These are phyloP conservation scores for Ogataea polymorpha DNA, from an alignment of 805 yeast species.

Conservation along the genomic window DNA sequence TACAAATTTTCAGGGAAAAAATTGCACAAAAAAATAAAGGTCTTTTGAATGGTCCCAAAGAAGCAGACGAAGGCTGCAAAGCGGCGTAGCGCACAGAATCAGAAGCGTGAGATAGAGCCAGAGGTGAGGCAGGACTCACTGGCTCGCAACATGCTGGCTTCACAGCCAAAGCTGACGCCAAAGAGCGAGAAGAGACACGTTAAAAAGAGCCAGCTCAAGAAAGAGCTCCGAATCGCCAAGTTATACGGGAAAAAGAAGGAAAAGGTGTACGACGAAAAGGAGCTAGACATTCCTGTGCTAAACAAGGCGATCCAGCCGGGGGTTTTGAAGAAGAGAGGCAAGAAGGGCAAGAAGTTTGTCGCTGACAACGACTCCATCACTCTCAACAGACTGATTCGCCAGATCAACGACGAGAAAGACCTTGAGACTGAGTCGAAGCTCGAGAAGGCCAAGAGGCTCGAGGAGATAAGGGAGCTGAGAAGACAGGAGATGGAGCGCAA, in stretches of 20 bases:
- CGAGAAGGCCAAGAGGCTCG: conserved; percentile 85
- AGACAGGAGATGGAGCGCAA: conserved; percentile 83
- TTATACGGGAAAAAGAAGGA: conserved; percentile 64
- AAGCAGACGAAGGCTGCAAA: conserved; percentile 57
- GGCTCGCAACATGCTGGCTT: conserved; percentile 65
- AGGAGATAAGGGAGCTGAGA: conserved; percentile 83
- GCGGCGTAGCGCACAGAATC: conserved; percentile 50
- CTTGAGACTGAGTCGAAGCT: conserved; percentile 79
- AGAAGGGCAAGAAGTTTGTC: conserved; percentile 81
- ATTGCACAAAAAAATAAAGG: conserved; percentile 2
- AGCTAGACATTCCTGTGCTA: conserved; percentile 72
- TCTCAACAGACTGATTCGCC: conserved; percentile 67
- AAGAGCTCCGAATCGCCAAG: conserved; percentile 60
- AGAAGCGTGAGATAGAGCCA: conserved; percentile 54
- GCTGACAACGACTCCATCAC: conserved; percentile 63
- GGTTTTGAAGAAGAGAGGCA: conserved; percentile 67
- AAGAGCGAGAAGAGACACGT: conserved; percentile 51
- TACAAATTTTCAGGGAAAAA: conserved; percentile 6
- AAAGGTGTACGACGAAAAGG: conserved; percentile 68
- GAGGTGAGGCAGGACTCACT: conserved; percentile 63
- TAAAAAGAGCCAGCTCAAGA: conserved; percentile 53
- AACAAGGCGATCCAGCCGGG: conserved; percentile 89
- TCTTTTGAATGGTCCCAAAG: conserved; percentile 28
- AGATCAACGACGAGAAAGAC: conserved; percentile 81
- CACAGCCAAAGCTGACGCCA: conserved; percentile 57